Base-by-base conservation (phyloP, 768 basidiomycete species). In the Dacryopinax spathularia region DNA sequence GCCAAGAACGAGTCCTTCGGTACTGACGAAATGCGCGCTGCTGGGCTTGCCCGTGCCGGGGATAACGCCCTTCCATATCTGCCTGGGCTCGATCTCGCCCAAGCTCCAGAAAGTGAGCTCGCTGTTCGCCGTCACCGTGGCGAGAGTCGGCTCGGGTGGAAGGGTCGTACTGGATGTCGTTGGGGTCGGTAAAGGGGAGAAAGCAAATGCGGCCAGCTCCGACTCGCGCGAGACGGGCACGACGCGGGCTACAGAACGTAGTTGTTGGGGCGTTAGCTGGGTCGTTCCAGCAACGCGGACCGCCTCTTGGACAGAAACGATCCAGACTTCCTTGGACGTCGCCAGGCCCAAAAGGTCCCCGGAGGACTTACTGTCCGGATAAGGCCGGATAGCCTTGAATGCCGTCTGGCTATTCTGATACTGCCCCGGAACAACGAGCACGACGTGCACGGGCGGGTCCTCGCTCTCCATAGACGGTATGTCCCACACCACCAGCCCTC, bases 401-500 rank as follows among this genome's bases (percentile, higher is more conserved):
- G 48, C 48, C 48, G 29, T 56, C 9, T 15, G 25, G 5, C 13
- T 20, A 4, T 10, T 20, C 5, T 22, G 25, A 15, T 29, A 22
- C 18, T 56, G 48, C 15, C 48, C 48, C 25, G 48, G 48, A 7
- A 56, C 48, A 29, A 56, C 48, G 25, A 56, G 48, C 13, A 5
- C 6, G 22, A 31, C 29, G 29, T 56, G 10, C 20, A 56, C 48
- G 88, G 87, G 86, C 33, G 87, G 88, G 73, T 92, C 89, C 69
- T 92, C 90, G 13, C 84, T 89, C 71, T 92, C 89, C 62, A 85
- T 72, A 61, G 87, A 85, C 33, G 90, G 90, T 27, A 91, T 71
- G 71, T 91, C 87, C 90, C 90, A 91, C 5, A 91, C 86, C 33
- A 91, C 87, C 67, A 91, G 89, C 37, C 90, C 90, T 65, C 90